phyloP scores from a whole-genome alignment of 441 rosid species.

The Bocquillonia castaneifolia region DNA sequence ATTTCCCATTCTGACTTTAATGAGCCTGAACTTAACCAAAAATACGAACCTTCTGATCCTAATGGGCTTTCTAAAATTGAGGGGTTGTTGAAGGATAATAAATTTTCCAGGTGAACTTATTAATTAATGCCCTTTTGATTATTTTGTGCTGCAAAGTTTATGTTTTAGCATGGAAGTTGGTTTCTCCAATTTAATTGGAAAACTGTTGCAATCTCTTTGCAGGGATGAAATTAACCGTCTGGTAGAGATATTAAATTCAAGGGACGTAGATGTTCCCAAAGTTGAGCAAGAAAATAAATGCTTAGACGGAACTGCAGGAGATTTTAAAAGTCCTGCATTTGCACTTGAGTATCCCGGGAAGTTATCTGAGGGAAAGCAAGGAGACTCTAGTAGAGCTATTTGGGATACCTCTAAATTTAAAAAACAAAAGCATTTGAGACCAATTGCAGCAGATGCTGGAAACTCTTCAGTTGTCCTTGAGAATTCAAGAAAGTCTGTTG shows the following conservation, averaged over 20 bases:
- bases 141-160: not conserved
- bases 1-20: constrained; percentile 28
- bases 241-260: constrained; percentile 58
- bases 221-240: constrained; percentile 69
- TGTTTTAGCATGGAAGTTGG: not conserved
- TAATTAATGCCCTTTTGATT: not conserved
- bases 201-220: constrained; percentile 16
- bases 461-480: constrained; percentile 29
- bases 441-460: constrained; percentile 25
- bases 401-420: constrained; percentile 30
- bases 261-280: constrained; percentile 43
- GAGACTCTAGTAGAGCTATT: constrained; percentile 30
- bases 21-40: constrained; percentile 28
- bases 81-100: constrained; percentile 54
- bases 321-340: constrained; percentile 27
- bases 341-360: constrained; percentile 34
- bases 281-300: constrained; percentile 35
- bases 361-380: constrained; percentile 31
- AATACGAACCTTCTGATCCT: constrained; percentile 25
- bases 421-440: not conserved
- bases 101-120: constrained; percentile 52
- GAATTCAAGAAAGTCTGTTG: constrained; percentile 30
- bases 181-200: constrained; percentile 7
- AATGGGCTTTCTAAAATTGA: constrained; percentile 56
- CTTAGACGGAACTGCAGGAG: constrained; percentile 20